Base-by-base conservation (phyloP, 371 early-diverging fungal genomes). In the Amoeboaphelidium occidentale region DNA sequence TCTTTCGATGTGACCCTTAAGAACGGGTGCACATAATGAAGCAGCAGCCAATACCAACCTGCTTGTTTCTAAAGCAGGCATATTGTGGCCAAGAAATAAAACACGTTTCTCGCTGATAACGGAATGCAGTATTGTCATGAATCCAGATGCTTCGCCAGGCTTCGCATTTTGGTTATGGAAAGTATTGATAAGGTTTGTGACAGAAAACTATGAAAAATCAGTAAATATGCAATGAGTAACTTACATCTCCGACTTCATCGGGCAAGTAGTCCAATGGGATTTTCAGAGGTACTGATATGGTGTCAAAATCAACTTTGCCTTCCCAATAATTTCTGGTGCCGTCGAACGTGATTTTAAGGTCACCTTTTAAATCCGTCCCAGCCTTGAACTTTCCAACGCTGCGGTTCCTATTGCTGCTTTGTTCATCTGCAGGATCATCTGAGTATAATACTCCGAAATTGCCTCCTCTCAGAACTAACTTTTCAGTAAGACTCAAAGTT, bases 191-290 rank as follows among this genome's bases (percentile, higher is more conserved):
- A 86, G 59, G 43, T 78, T 74, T 54, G 78, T 78, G 22, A 84
- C 61, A 1, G 81, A 81, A 51, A 83, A 81, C 80, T 85, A 50
- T 42, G 52, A 43, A 61, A 48, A 51, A 67, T 58, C 21, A 28
- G 51, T 26, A 54, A 49, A 42, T 50, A 43, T 51, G 57, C 51
- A 47, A 28, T 47, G 24, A 24, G 46, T 27, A 17, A 63, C 68
- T 61, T 71, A 80, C 81, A 64, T 89, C 89, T 42, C 90, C 86
- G 21, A 92, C 76, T 69, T 92, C 93, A 56, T 82, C 88, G 0
- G 77, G 71, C 53, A 76, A 81, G 25, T 78, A 68, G 0, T 82
- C 79, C 48, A 87, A 56, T 0, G 90, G 89, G 2, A 92, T 79
- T 46, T 81, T 68, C 26, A 90, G 76, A 2, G 87, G 82, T 14